Conservation (phyloP, 768 basidiomycete species). For the Lepiota brunneoincarnata region DNA sequence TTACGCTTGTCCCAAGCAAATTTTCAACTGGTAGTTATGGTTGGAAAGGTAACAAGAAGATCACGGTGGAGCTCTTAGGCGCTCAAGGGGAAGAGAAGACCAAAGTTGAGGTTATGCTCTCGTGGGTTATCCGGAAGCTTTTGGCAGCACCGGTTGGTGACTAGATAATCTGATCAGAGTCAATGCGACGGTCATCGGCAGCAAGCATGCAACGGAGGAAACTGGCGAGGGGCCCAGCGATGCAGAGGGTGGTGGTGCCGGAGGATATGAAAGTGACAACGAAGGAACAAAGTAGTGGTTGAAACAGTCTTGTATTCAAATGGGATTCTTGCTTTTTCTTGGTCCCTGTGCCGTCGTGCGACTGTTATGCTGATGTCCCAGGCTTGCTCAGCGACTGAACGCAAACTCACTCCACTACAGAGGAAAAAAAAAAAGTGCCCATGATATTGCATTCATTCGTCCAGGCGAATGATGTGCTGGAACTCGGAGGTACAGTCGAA, state of each 20-base stretch:
- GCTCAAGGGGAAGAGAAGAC: slow-evolving; percentile 50
- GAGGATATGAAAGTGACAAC: slow-evolving; percentile 11
- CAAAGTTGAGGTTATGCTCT: slow-evolving; percentile 71
- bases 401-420: too few species aligned
- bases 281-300: neutral
- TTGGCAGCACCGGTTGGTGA: neutral
- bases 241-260: slow-evolving; percentile 2
- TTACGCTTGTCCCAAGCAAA: slow-evolving; percentile 53
- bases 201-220: slow-evolving; percentile 46
- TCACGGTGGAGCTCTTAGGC: slow-evolving; percentile 61
- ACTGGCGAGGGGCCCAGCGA: slow-evolving; percentile 16
- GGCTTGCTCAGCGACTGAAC: too few species aligned
- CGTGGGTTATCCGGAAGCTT: slow-evolving; percentile 41
- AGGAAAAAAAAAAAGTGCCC: too few species aligned
- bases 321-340: neutral
- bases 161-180: slow-evolving; percentile 41
- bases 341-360: too few species aligned
- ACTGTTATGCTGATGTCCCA: too few species aligned
- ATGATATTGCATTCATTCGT: too few species aligned
- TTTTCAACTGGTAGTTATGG: slow-evolving; percentile 81
- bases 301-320: neutral
- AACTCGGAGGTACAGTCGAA: too few species aligned
- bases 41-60: slow-evolving; percentile 75
- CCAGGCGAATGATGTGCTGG: too few species aligned
- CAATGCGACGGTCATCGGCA: slow-evolving; percentile 74